Conservation (phyloP, 768 basidiomycete species). For the Wakefieldia striispora region DNA sequence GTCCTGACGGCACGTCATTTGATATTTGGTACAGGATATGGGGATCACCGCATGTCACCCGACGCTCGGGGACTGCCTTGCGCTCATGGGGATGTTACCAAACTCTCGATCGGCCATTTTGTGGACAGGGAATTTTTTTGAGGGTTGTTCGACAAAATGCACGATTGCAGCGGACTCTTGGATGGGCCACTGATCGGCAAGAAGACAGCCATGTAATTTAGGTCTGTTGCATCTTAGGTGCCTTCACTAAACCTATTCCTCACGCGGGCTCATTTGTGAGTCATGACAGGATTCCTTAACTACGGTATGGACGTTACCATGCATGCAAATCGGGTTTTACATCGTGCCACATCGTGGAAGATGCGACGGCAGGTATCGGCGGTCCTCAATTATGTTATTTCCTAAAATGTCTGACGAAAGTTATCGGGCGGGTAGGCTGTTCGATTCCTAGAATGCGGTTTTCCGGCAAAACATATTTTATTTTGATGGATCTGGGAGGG, state of each 20-base stretch:
- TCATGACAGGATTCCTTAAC: conserved; percentile 20
- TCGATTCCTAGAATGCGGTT: no score
- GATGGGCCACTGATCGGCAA: conserved; percentile 41
- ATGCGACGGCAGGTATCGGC: not conserved
- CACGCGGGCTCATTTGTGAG: not conserved
- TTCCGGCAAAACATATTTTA: no score
- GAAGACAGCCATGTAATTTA: conserved; percentile 57
- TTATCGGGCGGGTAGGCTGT: conserved; percentile 3
- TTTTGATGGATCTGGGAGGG: no score
- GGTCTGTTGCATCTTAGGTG: conserved; percentile 24
- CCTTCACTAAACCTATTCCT: not conserved
- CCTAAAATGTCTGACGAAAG: not conserved
- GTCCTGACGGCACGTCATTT: conserved; percentile 44
- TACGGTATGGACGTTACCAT: conserved; percentile 22
- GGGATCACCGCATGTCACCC: conserved; percentile 19
- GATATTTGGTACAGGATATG: conserved; percentile 51
- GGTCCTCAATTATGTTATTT: conserved; percentile 3
- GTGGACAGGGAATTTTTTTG: no score
- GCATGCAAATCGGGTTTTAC: not conserved
- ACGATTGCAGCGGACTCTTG: conserved; percentile 37
- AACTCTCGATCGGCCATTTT: no score
- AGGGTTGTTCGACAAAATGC: conserved; percentile 44
- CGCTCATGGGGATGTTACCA: no score
- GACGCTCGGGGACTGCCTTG: no score
- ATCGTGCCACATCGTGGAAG: not conserved